These are phyloP conservation scores for Amauroascus niger DNA, from an alignment of 2,329 filamentous ascomycete genomes.

Conservation along the genomic window DNA sequence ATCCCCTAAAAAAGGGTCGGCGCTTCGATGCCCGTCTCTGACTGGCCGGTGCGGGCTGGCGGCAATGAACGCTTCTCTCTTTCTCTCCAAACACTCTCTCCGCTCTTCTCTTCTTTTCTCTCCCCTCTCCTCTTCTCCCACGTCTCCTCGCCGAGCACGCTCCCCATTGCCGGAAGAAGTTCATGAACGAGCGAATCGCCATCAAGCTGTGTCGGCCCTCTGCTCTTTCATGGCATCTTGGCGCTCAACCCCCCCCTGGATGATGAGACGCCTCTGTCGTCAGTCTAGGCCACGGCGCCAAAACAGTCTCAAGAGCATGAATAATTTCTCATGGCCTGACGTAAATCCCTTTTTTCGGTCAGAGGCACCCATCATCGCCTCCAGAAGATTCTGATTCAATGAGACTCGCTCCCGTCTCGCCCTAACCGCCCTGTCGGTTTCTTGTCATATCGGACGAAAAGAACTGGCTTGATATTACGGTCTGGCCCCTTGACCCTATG, in stretches of 20 bases:
- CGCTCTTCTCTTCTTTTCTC: background rate
- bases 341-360: constrained; percentile 4
- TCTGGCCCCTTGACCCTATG: background rate
- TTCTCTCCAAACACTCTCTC: background rate
- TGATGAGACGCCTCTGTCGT: constrained; percentile 9
- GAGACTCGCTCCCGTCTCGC: constrained; percentile 9
- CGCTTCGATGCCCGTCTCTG: constrained; percentile 1
- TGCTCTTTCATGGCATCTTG: constrained; percentile 2
- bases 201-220: background rate
- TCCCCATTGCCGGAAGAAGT: background rate
- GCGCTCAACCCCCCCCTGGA: background rate
- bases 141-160: background rate
- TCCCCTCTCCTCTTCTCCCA: background rate
- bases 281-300: constrained; percentile 3
- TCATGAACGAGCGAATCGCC: background rate
- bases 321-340: background rate
- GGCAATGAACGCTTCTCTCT: background rate
- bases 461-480: constrained; percentile 2
- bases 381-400: constrained; percentile 7
- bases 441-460: constrained; percentile 4
- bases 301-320: constrained; percentile 7
- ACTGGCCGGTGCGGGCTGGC: constrained; percentile 6
- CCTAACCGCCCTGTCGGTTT: constrained; percentile 6
- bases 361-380: background rate
- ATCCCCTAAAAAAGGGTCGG: constrained; percentile 4